Evolutionary conservation across 345 rosid species (phyloP).

Genomic region (Ailanthus altissimus): DNA sequence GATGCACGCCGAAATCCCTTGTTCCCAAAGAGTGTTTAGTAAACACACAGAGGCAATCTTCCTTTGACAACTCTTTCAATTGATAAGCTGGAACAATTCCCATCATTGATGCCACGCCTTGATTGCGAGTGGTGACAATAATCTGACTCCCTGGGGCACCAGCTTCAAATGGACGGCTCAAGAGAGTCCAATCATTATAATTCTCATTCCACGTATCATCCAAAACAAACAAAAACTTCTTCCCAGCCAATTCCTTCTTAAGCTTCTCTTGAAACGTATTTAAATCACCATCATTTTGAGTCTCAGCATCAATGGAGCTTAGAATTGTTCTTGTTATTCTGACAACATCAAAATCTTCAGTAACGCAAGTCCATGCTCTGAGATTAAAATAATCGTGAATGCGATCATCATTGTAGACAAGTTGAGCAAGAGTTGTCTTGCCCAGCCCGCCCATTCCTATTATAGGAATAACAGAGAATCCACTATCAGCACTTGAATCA

Average conservation of each 20-base stretch:
- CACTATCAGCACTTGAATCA: neutral
- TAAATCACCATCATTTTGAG: neutral
- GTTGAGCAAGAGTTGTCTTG: conserved; percentile 34
- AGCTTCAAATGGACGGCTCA: neutral
- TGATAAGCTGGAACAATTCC: neutral
- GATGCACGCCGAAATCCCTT: neutral
- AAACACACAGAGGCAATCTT: neutral
- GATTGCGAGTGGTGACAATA: neutral
- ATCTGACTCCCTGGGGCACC: neutral
- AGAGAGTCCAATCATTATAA: neutral
- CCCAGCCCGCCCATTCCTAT: conserved; percentile 32
- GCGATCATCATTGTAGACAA: conserved; percentile 16
- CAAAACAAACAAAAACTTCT: conserved; percentile 24
- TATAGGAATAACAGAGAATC: conserved; percentile 23
- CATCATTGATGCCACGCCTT: neutral
- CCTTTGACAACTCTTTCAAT: neutral
- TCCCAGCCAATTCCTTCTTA: neutral
- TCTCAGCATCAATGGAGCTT: neutral
- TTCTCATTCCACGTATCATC: conserved; percentile 32
- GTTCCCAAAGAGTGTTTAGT: neutral
- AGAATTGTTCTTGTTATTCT: conserved; percentile 13
- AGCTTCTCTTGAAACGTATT: conserved; percentile 23
- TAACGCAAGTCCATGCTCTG: conserved; percentile 23
- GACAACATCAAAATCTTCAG: conserved; percentile 21
- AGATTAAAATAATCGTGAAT: conserved; percentile 14